phyloP scores from a whole-genome alignment of 2,329 filamentous ascomycete species.

The Penicillium decumbens region DNA sequence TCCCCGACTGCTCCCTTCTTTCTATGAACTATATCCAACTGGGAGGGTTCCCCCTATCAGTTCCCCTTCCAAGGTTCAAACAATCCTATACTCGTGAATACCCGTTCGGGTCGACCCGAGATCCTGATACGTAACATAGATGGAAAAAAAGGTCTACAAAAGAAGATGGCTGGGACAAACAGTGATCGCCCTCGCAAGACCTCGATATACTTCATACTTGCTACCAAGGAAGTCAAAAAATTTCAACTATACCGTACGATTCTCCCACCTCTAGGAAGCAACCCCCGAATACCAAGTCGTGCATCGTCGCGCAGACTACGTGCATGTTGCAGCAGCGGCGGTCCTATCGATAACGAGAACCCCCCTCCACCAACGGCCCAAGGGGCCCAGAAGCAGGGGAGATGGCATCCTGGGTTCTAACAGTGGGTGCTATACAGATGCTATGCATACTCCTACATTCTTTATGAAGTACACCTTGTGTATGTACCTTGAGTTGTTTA shows the following conservation, averaged over 20 bases:
- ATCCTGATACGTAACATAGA: not conserved
- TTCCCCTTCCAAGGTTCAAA: too few relatives aligned
- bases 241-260: not conserved
- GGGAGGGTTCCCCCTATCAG: not conserved
- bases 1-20: not conserved
- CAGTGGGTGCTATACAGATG: not conserved
- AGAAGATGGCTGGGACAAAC: slow-evolving; percentile 18
- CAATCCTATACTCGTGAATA: not conserved
- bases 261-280: not conserved
- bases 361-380: slow-evolving; percentile 25
- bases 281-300: not conserved
- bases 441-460: not conserved
- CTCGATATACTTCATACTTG: not conserved
- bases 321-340: slow-evolving; percentile 12
- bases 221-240: not conserved
- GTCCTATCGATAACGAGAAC: slow-evolving; percentile 31
- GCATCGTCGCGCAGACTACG: not conserved
- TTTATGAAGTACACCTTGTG: not conserved
- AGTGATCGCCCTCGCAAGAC: slow-evolving; percentile 3
- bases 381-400: slow-evolving; percentile 3
- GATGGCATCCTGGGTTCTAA: not conserved
- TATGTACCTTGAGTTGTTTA: slow-evolving; percentile 10
- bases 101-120: slow-evolving; percentile 5
- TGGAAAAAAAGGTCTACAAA: slow-evolving; percentile 1
- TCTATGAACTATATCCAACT: not conserved